Conservation (phyloP, 1,139 yeast genomes). For the Yamadazyma taylorii region DNA sequence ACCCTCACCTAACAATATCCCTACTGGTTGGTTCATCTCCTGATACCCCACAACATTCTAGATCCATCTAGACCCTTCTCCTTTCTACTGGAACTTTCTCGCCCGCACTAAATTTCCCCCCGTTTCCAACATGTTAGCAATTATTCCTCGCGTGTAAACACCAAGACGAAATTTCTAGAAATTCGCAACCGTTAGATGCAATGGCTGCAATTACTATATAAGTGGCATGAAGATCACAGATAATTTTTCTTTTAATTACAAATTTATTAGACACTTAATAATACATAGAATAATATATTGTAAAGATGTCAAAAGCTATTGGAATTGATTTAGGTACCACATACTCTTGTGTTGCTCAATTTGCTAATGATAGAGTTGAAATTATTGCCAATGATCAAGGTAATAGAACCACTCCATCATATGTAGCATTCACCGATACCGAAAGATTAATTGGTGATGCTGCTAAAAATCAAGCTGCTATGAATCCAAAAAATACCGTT, state of each 20-base stretch:
- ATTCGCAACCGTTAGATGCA: conserved; percentile 11
- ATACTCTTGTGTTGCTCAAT: conserved; percentile 77
- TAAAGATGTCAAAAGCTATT: conserved; percentile 62
- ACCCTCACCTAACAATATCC: too few species aligned
- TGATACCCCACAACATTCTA: not conserved
- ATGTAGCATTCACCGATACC: conserved; percentile 66
- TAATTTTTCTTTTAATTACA: too few species aligned
- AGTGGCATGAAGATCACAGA: too few species aligned
- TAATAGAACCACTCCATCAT: conserved; percentile 71
- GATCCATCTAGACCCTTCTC: not conserved
- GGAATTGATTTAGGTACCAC: conserved; percentile 85
- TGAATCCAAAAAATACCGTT: conserved; percentile 65
- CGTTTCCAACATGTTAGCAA: not conserved
- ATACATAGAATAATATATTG: too few species aligned
- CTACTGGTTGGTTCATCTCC: too few species aligned
- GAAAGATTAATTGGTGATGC: conserved; percentile 73
- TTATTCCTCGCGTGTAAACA: not conserved
- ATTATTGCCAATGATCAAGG: conserved; percentile 72
- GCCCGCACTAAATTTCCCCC: not conserved
- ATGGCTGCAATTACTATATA: conserved; percentile 9
- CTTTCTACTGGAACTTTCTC: not conserved
- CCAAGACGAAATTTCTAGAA: conserved; percentile 13
- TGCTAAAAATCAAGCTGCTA: conserved; percentile 72
- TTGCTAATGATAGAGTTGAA: conserved; percentile 66
- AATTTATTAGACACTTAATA: too few species aligned